Percentiles rank a stretch among this genome's conserved stretches.
phyloP scores from a whole-genome alignment of 495 filamentous ascomycete species.

The Hyaloscypha variabilis region DNA sequence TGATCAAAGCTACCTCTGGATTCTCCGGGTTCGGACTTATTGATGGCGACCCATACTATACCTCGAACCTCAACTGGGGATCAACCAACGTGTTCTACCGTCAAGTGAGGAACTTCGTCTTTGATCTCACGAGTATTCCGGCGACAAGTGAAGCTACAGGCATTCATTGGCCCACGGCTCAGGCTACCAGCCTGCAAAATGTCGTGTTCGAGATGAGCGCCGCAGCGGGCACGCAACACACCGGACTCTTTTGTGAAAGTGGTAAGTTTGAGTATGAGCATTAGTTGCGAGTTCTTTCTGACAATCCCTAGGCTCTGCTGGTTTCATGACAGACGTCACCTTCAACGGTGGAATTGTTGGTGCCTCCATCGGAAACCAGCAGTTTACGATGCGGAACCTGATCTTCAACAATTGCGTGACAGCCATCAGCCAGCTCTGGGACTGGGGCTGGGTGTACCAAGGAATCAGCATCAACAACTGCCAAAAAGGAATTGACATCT shows the following conservation, averaged over 20 bases:
- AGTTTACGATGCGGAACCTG: conserved; percentile 79
- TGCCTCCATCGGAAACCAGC: conserved; percentile 72
- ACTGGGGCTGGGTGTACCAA: conserved; percentile 50
- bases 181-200: conserved; percentile 79
- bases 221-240: conserved; percentile 51
- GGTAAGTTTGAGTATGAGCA: conserved; percentile 48
- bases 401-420: conserved; percentile 59
- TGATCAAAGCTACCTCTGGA: conserved; percentile 63
- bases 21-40: conserved; percentile 68
- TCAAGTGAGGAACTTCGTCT: conserved; percentile 75
- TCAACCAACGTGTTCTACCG: conserved; percentile 78
- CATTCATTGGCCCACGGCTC: conserved; percentile 80
- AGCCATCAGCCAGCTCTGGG: conserved; percentile 55
- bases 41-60: conserved; percentile 69
- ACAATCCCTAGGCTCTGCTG: conserved; percentile 61
- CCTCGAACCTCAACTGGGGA: conserved; percentile 49
- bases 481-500: conserved; percentile 64
- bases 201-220: conserved; percentile 71
- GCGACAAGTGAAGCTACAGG: conserved; percentile 32
- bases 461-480: conserved; percentile 63
- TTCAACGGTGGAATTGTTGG: conserved; percentile 74
- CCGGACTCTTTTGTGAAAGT: conserved; percentile 76
- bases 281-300: neutral
- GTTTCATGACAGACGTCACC: conserved; percentile 64
- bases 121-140: conserved; percentile 70